These are phyloP conservation scores for Aspergillus chevalieri DNA, from an alignment of 2,329 filamentous ascomycete genomes.

Conservation along the genomic window DNA sequence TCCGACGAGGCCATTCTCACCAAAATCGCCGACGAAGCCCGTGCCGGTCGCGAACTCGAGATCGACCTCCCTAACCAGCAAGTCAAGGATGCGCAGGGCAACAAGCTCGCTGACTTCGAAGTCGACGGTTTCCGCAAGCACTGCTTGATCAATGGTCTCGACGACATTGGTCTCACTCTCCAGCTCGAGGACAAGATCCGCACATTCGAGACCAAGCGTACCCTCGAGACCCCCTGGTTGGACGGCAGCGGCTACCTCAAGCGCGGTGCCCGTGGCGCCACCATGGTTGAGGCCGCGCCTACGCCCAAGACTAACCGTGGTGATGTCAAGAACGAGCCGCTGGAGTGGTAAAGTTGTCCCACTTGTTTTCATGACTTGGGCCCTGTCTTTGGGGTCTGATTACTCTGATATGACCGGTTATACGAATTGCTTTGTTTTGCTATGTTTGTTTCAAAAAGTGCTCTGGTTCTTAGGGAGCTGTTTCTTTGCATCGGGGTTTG, in stretches of 20 bases:
- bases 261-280: constrained; percentile 48
- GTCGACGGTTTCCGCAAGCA: constrained; percentile 93
- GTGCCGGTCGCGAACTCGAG: constrained; percentile 75
- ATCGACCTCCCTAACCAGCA: constrained; percentile 80
- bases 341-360: constrained; percentile 66
- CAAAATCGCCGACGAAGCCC: constrained; percentile 68
- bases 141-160: constrained; percentile 85
- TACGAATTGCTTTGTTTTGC: neutral
- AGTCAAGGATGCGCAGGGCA: constrained; percentile 69
- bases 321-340: constrained; percentile 72
- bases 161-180: constrained; percentile 93
- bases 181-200: constrained; percentile 85
- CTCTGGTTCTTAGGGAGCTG: constrained; percentile 8
- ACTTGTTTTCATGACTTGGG: neutral
- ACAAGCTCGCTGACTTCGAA: constrained; percentile 70
- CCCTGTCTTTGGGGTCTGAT: neutral
- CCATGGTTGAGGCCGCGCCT: constrained; percentile 59
- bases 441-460: constrained; percentile 4
- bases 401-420: neutral
- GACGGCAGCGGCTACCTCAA: constrained; percentile 78
- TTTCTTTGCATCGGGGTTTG: constrained; percentile 4
- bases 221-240: constrained; percentile 78
- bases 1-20: constrained; percentile 60
- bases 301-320: constrained; percentile 87
- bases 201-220: constrained; percentile 72